Conservation (phyloP, 495 filamentous ascomycete species). For the Penicillium argentinense region DNA sequence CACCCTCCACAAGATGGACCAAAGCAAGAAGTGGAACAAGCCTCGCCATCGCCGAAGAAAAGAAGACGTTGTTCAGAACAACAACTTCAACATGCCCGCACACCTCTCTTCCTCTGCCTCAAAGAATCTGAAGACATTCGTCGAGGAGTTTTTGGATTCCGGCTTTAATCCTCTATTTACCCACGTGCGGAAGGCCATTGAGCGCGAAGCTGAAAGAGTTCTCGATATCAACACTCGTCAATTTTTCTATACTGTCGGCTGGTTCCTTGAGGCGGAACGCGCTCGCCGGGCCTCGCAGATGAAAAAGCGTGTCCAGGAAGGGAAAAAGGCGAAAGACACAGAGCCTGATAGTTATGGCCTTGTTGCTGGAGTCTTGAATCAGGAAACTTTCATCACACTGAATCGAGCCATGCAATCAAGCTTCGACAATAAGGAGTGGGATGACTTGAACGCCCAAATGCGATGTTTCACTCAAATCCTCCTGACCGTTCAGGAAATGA, state of each 20-base stretch:
- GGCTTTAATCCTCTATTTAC: constrained; percentile 92
- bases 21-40: constrained; percentile 84
- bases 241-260: constrained; percentile 89
- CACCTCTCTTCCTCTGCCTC: constrained; percentile 66
- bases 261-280: constrained; percentile 92
- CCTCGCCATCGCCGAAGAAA: constrained; percentile 64
- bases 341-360: constrained; percentile 81
- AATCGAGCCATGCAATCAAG: constrained; percentile 78
- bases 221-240: constrained; percentile 70
- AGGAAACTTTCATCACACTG: constrained; percentile 86
- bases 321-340: constrained; percentile 39
- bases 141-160: constrained; percentile 92
- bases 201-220: constrained; percentile 85
- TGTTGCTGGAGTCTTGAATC: constrained; percentile 84
- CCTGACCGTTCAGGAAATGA: constrained; percentile 95
- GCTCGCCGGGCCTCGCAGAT: constrained; percentile 62
- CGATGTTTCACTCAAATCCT: constrained; percentile 77
- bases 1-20: constrained; percentile 85
- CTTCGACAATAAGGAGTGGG: constrained; percentile 81
- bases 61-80: constrained; percentile 58
- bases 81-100: constrained; percentile 74
- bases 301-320: constrained; percentile 34
- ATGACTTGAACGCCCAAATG: constrained; percentile 82
- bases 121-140: constrained; percentile 73
- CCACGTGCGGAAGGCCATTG: constrained; percentile 84